Base-by-base conservation (phyloP, 1,139 yeast genomes). In the Geotrichum klebahnii region DNA sequence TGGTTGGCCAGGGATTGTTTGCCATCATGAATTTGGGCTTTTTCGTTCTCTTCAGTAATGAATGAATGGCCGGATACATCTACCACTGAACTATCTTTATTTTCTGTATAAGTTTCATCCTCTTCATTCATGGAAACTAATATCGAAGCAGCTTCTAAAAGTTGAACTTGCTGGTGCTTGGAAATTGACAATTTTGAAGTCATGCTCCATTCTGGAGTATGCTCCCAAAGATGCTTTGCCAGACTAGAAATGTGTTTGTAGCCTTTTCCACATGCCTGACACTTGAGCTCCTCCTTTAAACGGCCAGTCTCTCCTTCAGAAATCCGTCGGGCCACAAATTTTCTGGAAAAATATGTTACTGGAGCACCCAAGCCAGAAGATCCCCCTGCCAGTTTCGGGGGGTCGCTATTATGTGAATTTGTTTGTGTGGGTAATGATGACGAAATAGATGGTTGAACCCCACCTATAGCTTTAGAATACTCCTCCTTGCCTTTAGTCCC, bases 231-330 rank as follows among this genome's bases (percentile, higher is more conserved):
- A 69, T 77, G 89, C 54, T 78, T 87, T 58, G 76, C 95, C 54
- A 86, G 73, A 19, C 92, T 83, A 1, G 90, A 81, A 9, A 86
- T 83, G 67, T 86, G 96, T 65, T 86, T 87, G 65, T 86, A 86
- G 10, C 94, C 94, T 65, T 87, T 86, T 9, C 95, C 95, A 62
- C 96, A 86, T 2, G 94, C 88, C 67, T 86, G 94, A 69, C 95
- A 86, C 61, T 83, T 82, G 56, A 86, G 75, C 61, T 84, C 90
- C 62, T 86, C 94, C 64, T 85, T 86, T 48, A 85, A 72, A 48
- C 95, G 68, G 9, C 95, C 95, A 1, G 88, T 79, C 65, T 86
- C 95, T 39, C 95, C 95, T 65, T 86, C 95, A 51, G 88, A 80
- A 48, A 84, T 85, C 54, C 95, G 73, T 55, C 95, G 74, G 20